Conservation (phyloP, 805 yeast species). For the Kluyveromyces aestuarii region DNA sequence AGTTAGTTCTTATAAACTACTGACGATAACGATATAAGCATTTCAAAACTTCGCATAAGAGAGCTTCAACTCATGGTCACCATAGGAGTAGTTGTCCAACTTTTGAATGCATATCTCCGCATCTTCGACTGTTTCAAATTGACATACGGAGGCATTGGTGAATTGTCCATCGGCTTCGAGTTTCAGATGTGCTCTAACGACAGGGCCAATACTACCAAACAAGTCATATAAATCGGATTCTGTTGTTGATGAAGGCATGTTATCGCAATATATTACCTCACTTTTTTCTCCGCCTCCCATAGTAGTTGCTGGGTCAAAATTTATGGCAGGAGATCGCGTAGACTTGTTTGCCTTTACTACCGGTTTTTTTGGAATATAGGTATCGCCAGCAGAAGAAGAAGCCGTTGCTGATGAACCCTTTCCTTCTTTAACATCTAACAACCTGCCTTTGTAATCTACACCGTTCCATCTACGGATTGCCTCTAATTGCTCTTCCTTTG, state of each 20-base stretch:
- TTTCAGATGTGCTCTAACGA: slow-evolving; percentile 69
- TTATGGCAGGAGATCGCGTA: not conserved
- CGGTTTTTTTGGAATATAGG: slow-evolving; percentile 1
- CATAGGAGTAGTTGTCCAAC: slow-evolving; percentile 74
- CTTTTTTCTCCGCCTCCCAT: slow-evolving; percentile 52
- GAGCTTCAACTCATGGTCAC: slow-evolving; percentile 63
- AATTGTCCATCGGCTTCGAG: slow-evolving; percentile 54
- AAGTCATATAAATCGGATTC: slow-evolving; percentile 76
- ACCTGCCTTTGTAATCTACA: slow-evolving; percentile 64
- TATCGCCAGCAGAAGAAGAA: not conserved
- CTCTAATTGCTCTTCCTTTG: slow-evolving; percentile 54
- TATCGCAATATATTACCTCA: slow-evolving; percentile 55
- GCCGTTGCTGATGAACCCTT: slow-evolving; percentile 13
- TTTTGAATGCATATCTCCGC: slow-evolving; percentile 71
- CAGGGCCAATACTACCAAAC: slow-evolving; percentile 75
- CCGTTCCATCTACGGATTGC: slow-evolving; percentile 70
- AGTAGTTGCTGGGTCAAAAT: slow-evolving; percentile 27
- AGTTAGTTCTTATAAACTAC: not conserved
- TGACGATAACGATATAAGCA: not conserved
- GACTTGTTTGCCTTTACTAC: not conserved
- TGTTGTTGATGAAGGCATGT: slow-evolving; percentile 86
- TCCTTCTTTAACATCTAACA: slow-evolving; percentile 74
- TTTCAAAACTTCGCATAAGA: slow-evolving; percentile 46
- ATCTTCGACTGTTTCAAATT: slow-evolving; percentile 52
- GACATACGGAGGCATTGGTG: slow-evolving; percentile 79